Evolutionary conservation across 805 yeast genomes (phyloP), one percentile per base, ranked within the genome.

Genomic region (Dipodascus geniculatus): DNA sequence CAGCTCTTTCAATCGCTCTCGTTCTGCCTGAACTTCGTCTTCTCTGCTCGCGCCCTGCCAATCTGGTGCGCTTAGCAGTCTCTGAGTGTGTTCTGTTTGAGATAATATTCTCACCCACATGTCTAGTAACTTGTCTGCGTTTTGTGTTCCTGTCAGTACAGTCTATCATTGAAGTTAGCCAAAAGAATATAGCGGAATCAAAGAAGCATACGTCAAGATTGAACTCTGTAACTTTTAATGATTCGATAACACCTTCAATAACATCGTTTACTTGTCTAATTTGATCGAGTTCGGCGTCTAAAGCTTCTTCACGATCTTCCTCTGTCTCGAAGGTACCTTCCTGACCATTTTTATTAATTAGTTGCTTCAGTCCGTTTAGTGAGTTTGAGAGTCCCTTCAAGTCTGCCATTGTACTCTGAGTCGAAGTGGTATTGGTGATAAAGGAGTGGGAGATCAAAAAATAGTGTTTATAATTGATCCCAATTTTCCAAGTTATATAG

Each of bases 41-140:
- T 64, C 68, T 49, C 50, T 54, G 16, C 65, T 58, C 3, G 56
- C 51, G 3, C 68, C 68, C 22, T 61, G 66, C 68, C 68, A 65
- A n/a, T 57, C 53, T 9, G 55, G 55, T 42, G 58, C 57, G 22
- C 53, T 53, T 49, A 65, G 49, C 28, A 65, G 57, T 16, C 59
- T 54, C 38, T 64, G 61, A 8, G 65, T 65, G 42, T 63, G 68
- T 52, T 64, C 67, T 1, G 68, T 59, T 49, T 65, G 66, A 14
- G 68, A 65, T 35, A 65, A 51, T 28, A 65, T 63, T 48, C 58
- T 54, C 35, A 63, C 60, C 68, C 68, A 65, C 44, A 57, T 53
- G 48, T 63, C 61, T n/a, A 65, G 57, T 38, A 65, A 52, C 28
- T 55, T 56, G 50, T 65, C 65, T 14, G 65, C 63, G 48, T 63